Evolutionary conservation across 2,329 filamentous ascomycete genomes (phyloP), one percentile per base, ranked within the genome.

Genomic region (Penicillium sp.): DNA sequence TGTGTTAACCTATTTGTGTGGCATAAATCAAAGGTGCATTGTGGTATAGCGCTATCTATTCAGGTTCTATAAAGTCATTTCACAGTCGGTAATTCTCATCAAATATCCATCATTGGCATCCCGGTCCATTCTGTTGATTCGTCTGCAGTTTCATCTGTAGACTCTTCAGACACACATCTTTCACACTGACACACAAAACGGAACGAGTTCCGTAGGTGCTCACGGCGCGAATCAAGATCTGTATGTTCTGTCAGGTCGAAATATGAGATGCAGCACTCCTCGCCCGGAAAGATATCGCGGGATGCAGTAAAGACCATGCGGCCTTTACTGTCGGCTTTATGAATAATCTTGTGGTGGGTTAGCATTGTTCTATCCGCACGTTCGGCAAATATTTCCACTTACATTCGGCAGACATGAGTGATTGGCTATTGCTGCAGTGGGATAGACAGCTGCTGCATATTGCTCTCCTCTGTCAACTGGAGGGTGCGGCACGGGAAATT

Each of bases 251-350:
- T 63, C 23, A 71, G 29, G 30, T 70, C 68, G 38, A 70, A 70
- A 34, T 71, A 71, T 0, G 69, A 64, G 30, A 71, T 71, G 36
- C 68, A 71, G 46, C 69, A 71, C 57, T 71, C 69, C 32, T 71
- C 66, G 1, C 64, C 69, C 0, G 63, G 43, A 1, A 54, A 47
- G 18, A 71, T 70, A 16, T 71, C 66, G 8, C 60, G 55, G 10
- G 62, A 61, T 0, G 68, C 63, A 2, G 65, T 67, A 23, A 70
- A 71, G 1, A 70, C 61, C 69, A 71, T 71, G 0, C 61, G 64
- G 6, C 66, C 63, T 16, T 62, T 42, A 3, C 60, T 48, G 30
- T 71, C 67, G 1, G 69, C 67, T 47, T 69, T 70, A 44, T 70
- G 68, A 10, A 59, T 64, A 6, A 70, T 63, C 68, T 69, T 27